Evolutionary conservation across 768 basidiomycete genomes (phyloP).

Genomic region (Leccinum variicolor): DNA sequence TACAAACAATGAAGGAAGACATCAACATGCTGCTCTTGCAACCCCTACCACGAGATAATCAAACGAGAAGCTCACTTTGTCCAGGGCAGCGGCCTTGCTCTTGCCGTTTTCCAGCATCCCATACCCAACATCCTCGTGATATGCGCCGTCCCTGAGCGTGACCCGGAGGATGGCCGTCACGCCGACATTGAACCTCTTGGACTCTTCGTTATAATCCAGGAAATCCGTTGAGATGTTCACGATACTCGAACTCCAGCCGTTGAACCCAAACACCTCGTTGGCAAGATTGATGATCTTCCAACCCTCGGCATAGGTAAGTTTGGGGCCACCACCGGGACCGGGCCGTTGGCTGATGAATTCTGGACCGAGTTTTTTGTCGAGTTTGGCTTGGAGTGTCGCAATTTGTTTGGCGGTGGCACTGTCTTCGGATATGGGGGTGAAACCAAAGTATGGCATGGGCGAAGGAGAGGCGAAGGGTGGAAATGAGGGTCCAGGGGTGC

Average conservation of each 20-base stretch:
- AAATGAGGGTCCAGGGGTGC: constrained; percentile 15
- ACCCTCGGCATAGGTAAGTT: constrained; percentile 92
- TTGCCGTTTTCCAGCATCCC: constrained; percentile 83
- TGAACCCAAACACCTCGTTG: constrained; percentile 98
- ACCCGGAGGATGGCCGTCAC: constrained; percentile 85
- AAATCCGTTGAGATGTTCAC: constrained; percentile 75
- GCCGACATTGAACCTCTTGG: constrained; percentile 63
- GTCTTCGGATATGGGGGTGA: constrained; percentile 46
- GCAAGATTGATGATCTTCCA: constrained; percentile 99
- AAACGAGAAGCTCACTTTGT: constrained; percentile 65
- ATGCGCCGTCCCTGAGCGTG: constrained; percentile 82
- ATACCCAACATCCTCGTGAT: constrained; percentile 93
- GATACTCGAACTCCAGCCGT: constrained; percentile 88
- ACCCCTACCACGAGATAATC: background rate
- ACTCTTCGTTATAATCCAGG: constrained; percentile 70
- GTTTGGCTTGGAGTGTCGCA: constrained; percentile 71
- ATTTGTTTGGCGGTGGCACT: constrained; percentile 54
- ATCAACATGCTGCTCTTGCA: constrained; percentile 1
- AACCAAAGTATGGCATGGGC: background rate
- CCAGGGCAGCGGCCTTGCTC: constrained; percentile 80
- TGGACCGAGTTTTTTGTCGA: constrained; percentile 88
- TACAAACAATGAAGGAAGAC: background rate
- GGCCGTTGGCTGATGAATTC: constrained; percentile 89
- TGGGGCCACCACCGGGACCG: constrained; percentile 82
- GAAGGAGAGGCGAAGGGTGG: constrained; percentile 5